Evolutionary conservation across 2,329 filamentous ascomycete species (phyloP).

Genomic region (Ophiosphaerella narmari): DNA sequence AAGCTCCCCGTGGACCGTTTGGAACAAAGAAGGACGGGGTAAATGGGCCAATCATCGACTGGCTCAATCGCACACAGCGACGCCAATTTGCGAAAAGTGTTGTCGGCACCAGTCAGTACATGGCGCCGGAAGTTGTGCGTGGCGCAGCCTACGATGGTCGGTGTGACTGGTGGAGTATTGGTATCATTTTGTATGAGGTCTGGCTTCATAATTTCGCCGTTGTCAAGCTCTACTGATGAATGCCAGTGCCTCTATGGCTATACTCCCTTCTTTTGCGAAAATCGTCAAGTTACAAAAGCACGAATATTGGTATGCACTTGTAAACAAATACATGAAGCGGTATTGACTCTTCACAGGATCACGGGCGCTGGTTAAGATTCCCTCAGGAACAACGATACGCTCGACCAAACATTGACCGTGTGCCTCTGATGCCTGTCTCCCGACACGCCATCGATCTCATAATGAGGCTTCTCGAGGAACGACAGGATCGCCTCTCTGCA

Average conservation of each 20-base stretch:
- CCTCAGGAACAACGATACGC: conserved; percentile 61
- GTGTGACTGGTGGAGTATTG: conserved; percentile 97
- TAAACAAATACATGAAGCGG: no score
- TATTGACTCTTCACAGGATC: conserved; percentile 57
- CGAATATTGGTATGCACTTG: conserved; percentile 72
- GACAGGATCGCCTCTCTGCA: conserved; percentile 76
- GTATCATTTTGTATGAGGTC: conserved; percentile 87
- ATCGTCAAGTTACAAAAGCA: conserved; percentile 80
- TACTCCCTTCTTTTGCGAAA: conserved; percentile 85
- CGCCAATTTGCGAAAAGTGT: conserved; percentile 79
- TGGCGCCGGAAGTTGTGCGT: conserved; percentile 91
- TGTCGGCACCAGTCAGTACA: conserved; percentile 96
- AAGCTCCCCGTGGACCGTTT: conserved; percentile 17
- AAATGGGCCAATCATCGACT: conserved; percentile 44
- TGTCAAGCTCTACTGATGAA: neutral
- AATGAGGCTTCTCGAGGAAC: conserved; percentile 71
- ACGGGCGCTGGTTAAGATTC: conserved; percentile 72
- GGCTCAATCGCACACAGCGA: conserved; percentile 56
- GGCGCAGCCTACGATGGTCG: conserved; percentile 85
- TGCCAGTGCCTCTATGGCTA: conserved; percentile 83
- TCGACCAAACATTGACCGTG: conserved; percentile 54
- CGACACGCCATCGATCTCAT: conserved; percentile 78
- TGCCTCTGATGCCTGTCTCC: conserved; percentile 60
- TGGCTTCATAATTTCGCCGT: conserved; percentile 8
- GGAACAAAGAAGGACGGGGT: conserved; percentile 26